These are phyloP conservation scores for Ophiostoma novo-ulmi DNA, from an alignment of 2,329 filamentous ascomycete genomes.

Conservation along the genomic window DNA sequence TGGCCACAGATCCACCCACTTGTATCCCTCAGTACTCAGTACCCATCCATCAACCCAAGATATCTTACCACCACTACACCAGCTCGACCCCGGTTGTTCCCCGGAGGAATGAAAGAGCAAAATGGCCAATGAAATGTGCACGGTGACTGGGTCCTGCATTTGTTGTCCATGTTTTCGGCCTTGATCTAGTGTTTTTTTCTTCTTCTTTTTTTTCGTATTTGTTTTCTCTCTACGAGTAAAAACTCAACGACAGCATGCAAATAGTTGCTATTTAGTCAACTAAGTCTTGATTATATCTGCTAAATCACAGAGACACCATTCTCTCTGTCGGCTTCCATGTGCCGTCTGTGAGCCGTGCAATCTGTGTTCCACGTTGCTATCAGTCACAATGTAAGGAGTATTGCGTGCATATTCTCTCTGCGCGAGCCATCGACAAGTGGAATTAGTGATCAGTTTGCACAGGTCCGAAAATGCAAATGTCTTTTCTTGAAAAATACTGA, in stretches of 20 bases:
- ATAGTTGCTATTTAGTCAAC: no score
- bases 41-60: no score
- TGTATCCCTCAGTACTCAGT: background rate
- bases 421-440: background rate
- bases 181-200: background rate
- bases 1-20: background rate
- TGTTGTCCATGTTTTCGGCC: background rate
- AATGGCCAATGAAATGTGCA: background rate
- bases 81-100: background rate
- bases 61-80: background rate
- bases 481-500: no score
- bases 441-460: background rate
- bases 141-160: background rate
- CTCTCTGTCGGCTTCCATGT: no score
- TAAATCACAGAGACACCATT: no score
- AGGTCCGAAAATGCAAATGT: no score
- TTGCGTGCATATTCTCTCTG: background rate
- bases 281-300: no score
- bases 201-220: background rate
- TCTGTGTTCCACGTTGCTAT: background rate
- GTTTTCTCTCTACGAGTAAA: no score
- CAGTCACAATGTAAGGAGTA: background rate
- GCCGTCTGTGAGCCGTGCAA: no score
- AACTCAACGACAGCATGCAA: no score
- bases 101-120: background rate